Evolutionary conservation across 176 grass and related monocot genomes (phyloP), one percentile per base, ranked within the genome.

Genomic region (Oryza punctata): DNA sequence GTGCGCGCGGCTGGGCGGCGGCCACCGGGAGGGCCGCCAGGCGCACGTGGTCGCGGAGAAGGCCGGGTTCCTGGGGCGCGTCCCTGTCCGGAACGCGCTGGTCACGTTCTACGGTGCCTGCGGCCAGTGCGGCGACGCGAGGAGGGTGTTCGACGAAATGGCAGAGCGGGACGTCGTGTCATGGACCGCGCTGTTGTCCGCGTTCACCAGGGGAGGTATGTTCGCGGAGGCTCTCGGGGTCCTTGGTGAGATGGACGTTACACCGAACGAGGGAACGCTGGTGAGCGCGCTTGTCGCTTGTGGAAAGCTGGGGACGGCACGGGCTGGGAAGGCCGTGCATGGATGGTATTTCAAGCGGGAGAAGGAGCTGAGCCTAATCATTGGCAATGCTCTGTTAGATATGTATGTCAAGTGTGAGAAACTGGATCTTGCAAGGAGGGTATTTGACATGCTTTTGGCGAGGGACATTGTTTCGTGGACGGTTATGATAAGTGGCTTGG

Each of bases 71-170:
- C 73, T 75, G 26, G 16, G 33, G 16, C 71, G 78, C 28, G 32
- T 91, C 0, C 82, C 78, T 18, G 66, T 88, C n/a, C 46, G 54
- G 11, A 86, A 86, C 63, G 88, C 88, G 32, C 86, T 94, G 30
- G 77, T 89, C 65, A 85, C 65, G 32, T 24, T 87, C 15, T 89
- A 87, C n/a, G 72, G 82, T 1, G 46, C 70, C 15, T 79, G 84
- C 49, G 45, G 72, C 14, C 68, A 65, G 25, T 75, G 40, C 1
- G 61, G 38, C 11, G 69, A 89, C 40, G 78, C 85, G 23, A 69
- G 73, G 64, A 59, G 50, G 25, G 52, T 87, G 87, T 91, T 94
- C 76, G 92, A 89, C 13, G 89, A 89, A 89, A 89, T 91, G 74
- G 30, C 72, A 2, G 44, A 50, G 0, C 85, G 24, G 68, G 92